Evolutionary conservation across 1,139 yeast species (phyloP), one percentile per base, ranked within the genome.

Genomic region (Wickerhamiella pararugosa): DNA sequence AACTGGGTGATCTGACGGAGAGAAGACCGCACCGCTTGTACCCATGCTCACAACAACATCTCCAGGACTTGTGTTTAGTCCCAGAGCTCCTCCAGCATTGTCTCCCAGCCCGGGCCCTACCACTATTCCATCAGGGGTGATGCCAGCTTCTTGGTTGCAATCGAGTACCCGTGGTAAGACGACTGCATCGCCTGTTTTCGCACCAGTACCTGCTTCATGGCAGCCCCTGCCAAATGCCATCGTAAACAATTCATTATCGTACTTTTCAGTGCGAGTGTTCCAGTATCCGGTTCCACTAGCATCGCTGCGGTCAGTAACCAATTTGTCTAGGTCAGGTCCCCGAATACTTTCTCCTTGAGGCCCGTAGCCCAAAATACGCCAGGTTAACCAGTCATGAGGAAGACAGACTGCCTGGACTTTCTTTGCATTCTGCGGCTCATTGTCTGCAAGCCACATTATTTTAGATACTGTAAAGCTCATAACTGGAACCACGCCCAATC

Each of bases 221-320:
- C 45, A 42, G 2, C 37, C 29, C 5, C 53, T 39, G n/a, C 51
- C 51, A 7, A 50, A 40, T 7, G 53, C 52, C 21, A 37, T 43
- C 44, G 39, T 31, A 34, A 50, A 50, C 33, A 50, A 35, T 21
- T 46, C 52, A 7, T 37, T 25, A 28, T 44, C 51, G 37, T 50
- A 50, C 37, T 39, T 10, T 3, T 41, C 43, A 1, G 47, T 38
- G 31, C 33, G 38, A 8, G 49, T 47, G 5, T 49, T 46, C 53
- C 53, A 50, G 42, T 50, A 50, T 2, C 51, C 53, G 2, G 53
- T 50, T 7, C 53, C 53, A 36, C 53, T 50, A 3, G 50, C 53
- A 36, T 50, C 53, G 28, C 51, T 47, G 7, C 49, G 41, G 35
- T 50, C 53, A 9, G 53, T 50, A 7, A 43, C 44, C 15, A 50